Percentiles rank a stretch among this genome's conserved stretches.
phyloP scores from a whole-genome alignment of 352 stramenopile genomes.

The Lagenidium sp. region DNA sequence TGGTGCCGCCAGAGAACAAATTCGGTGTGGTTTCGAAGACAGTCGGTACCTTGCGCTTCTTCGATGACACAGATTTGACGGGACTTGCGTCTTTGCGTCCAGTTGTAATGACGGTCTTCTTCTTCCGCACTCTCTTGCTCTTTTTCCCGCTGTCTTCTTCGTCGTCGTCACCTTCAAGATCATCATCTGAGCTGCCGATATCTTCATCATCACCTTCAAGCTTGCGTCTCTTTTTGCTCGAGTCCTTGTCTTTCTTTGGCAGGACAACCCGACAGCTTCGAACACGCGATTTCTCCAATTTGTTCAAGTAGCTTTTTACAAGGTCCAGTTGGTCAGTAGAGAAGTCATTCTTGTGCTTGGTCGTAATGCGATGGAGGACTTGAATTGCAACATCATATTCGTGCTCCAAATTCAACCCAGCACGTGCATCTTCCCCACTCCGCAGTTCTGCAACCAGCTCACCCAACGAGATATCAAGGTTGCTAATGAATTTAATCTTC shows the following conservation, averaged over 20 bases:
- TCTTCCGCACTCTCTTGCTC: conserved; percentile 28
- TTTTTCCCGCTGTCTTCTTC: conserved; percentile 19
- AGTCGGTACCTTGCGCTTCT: conserved; percentile 17
- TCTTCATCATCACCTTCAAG: conserved; percentile 26
- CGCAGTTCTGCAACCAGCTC: conserved; percentile 61
- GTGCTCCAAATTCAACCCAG: conserved; percentile 54
- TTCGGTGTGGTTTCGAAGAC: conserved; percentile 4
- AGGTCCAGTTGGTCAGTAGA: conserved; percentile 76
- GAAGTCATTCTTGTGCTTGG: conserved; percentile 76
- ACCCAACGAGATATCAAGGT: conserved; percentile 71
- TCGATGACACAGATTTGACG: conserved; percentile 9
- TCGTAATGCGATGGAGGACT: conserved; percentile 64
- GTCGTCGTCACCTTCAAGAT: conserved; percentile 22
- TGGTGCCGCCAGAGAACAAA: conserved; percentile 41
- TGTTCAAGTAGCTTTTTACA: conserved; percentile 57
- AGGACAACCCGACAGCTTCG: conserved; percentile 54
- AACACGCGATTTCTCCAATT: conserved; percentile 78
- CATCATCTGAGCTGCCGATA: conserved; percentile 29
- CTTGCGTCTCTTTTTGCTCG: conserved; percentile 19
- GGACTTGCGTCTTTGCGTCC: conserved; percentile 3
- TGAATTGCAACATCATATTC: conserved; percentile 85
- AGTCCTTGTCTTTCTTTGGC: conserved; percentile 16
- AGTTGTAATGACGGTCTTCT: conserved; percentile 3
- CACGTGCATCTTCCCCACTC: conserved; percentile 26
- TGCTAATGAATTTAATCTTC: conserved; percentile 87